Conservation (phyloP, 2,329 filamentous ascomycete species). For the Phaeophleospora eucalypticola region DNA sequence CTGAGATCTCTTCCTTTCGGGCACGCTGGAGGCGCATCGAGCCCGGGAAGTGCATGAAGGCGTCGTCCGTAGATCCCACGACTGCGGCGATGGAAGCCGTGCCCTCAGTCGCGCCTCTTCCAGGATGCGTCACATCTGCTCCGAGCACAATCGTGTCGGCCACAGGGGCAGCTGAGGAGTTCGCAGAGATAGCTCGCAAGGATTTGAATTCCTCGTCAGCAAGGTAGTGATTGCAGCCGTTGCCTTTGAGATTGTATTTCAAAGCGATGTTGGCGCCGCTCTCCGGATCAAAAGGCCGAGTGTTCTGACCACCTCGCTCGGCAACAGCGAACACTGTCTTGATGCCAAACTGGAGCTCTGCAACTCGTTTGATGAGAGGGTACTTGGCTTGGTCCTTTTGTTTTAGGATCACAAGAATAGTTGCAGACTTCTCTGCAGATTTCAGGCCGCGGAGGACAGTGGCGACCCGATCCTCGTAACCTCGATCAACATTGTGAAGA, state of each 20-base stretch:
- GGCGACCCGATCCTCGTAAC: too few species aligned
- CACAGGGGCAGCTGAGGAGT: too few species aligned
- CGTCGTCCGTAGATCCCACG: conserved; percentile 8
- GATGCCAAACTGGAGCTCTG: background rate
- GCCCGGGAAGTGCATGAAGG: conserved; percentile 31
- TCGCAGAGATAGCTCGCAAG: background rate
- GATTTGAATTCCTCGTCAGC: background rate
- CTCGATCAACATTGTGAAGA: too few species aligned
- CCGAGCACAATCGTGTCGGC: conserved; percentile 34
- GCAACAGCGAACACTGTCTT: too few species aligned
- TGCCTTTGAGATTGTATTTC: conserved; percentile 2
- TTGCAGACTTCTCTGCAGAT: too few species aligned
- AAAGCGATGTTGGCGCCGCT: conserved; percentile 3
- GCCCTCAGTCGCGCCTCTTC: conserved; percentile 10
- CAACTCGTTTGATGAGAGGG: conserved; percentile 5
- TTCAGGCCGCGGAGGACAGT: too few species aligned
- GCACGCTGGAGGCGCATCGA: conserved; percentile 22
- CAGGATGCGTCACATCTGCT: conserved; percentile 41
- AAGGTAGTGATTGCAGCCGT: background rate
- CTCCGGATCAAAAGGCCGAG: too few species aligned
- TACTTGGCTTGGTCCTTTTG: background rate
- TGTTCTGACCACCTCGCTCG: too few species aligned
- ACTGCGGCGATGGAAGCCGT: conserved; percentile 15
- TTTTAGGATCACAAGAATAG: conserved; percentile 2
- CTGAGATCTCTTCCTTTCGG: background rate